Evolutionary conservation across 2,329 filamentous ascomycete genomes (phyloP), one percentile per base, ranked within the genome.

Genomic region (Ophiostoma triangulosporum): DNA sequence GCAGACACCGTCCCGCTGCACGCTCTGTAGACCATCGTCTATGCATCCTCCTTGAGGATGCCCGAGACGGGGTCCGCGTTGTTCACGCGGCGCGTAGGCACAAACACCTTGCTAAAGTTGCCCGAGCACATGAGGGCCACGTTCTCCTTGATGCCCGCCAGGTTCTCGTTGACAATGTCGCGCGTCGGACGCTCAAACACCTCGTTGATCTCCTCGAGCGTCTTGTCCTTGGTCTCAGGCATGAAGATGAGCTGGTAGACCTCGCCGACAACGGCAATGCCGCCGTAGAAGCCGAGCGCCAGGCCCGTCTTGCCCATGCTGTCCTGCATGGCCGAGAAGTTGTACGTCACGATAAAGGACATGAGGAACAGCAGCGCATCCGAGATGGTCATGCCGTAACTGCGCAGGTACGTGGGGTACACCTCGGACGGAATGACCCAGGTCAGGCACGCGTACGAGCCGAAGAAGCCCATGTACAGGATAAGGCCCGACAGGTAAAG

Each of bases 201-300:
- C 1, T 68, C 68, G 57, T 79, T 76, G 67, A 78, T 74, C 35
- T 73, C 71, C 60, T 80, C 76, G 6, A 80, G 67, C 3, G 73
- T 75, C 33, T 54, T 53, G 35, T 73, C 72, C 61, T 76, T 77
- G 3, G 77, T 80, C 61, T 86, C 82, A 0, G 81, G 83, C 84
- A 87, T 87, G 68, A 86, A 87, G 50, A 86, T 64, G 48, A 86
- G 70, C 67, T 87, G 83, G 65, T 86, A 87, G 60, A 85, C 69
- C 76, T 81, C 84, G 12, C 82, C 84, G 0, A 87, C 9, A 0
- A 84, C 73, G 0, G 83, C 83, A 52, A 87, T 86, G 15, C 84
- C 84, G 4, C 84, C 83, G 64, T 86, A 88, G 67, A 88, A 87
- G 3, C 84, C 84, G 0, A 87, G 73, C 0, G 77, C 72, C 0